phyloP scores from a whole-genome alignment of 495 filamentous ascomycete genomes.

The Clohesyomyces aquaticus region DNA sequence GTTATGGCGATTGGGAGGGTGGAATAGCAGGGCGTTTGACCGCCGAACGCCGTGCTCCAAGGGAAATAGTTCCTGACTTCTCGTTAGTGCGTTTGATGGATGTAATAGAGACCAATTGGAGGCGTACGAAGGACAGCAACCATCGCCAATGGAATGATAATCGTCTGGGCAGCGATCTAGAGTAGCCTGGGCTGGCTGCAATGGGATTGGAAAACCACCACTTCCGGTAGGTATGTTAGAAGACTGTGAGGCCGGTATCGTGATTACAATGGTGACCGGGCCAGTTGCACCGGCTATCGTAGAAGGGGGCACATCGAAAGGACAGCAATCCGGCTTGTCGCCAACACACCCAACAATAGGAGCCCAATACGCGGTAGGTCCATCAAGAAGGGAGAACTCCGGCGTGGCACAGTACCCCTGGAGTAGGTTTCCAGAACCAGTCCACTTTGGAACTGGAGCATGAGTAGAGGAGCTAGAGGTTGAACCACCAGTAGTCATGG shows the following conservation, averaged over 20 bases:
- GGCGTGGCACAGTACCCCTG: conserved; percentile 32
- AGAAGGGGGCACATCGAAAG: conserved; percentile 22
- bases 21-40: conserved; percentile 33
- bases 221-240: background rate
- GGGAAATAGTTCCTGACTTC: conserved; percentile 30
- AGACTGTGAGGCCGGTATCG: background rate
- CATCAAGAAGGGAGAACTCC: conserved; percentile 29
- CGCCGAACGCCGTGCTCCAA: conserved; percentile 33
- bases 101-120: background rate
- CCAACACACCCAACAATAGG: conserved; percentile 30
- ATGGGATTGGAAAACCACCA: conserved; percentile 13
- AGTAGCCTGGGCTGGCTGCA: conserved; percentile 11
- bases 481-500: conserved; percentile 2
- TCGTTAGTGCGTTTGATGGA: background rate
- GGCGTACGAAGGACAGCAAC: conserved; percentile 34
- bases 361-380: conserved; percentile 32
- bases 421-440: conserved; percentile 24
- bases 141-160: conserved; percentile 26
- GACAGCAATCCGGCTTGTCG: conserved; percentile 31
- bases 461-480: conserved; percentile 9
- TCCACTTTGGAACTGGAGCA: conserved; percentile 17
- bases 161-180: conserved; percentile 26
- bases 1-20: conserved; percentile 20
- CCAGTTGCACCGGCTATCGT: background rate
- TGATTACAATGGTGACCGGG: background rate